A percentile compares a stretch with the other conserved stretches of the same genome.
Conservation (phyloP, 345 rosid genomes). For the Gossypium sturtianum region DNA sequence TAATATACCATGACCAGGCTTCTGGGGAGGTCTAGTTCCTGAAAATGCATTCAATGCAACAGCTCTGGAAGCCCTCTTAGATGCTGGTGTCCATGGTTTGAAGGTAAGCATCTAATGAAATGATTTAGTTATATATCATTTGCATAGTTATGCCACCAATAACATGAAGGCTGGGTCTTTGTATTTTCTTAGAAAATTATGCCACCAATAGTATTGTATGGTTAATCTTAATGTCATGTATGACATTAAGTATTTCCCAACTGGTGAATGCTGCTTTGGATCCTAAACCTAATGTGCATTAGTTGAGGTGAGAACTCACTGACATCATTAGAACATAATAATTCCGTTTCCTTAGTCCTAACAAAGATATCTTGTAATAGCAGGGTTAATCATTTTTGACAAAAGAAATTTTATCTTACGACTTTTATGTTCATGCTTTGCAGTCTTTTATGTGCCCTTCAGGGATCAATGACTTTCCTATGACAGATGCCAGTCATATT, state of each 20-base stretch:
- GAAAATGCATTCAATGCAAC: constrained; percentile 76
- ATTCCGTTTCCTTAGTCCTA: neutral
- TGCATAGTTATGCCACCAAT: neutral
- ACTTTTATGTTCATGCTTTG: constrained; percentile 18
- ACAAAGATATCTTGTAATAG: neutral
- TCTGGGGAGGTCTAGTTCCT: constrained; percentile 98
- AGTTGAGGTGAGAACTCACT: neutral
- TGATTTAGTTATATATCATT: neutral
- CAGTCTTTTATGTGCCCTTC: constrained; percentile 99
- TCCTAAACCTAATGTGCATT: neutral
- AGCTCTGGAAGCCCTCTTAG: constrained; percentile 63
- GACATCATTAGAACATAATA: neutral
- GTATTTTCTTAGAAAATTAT: neutral
- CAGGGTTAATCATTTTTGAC: neutral
- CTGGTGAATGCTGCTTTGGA: neutral
- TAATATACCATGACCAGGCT: constrained; percentile 43
- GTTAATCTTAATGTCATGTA: neutral
- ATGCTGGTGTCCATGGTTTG: constrained; percentile 87
- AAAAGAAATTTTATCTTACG: constrained; percentile 8
- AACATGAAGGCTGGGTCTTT: neutral
- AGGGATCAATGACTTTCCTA: constrained; percentile 91
- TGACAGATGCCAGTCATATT: constrained; percentile 81
- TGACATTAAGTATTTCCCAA: neutral
- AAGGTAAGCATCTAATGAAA: constrained; percentile 45
- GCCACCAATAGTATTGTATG: neutral